Conservation (phyloP, 345 rosid species). For the Lepidium didymum region DNA sequence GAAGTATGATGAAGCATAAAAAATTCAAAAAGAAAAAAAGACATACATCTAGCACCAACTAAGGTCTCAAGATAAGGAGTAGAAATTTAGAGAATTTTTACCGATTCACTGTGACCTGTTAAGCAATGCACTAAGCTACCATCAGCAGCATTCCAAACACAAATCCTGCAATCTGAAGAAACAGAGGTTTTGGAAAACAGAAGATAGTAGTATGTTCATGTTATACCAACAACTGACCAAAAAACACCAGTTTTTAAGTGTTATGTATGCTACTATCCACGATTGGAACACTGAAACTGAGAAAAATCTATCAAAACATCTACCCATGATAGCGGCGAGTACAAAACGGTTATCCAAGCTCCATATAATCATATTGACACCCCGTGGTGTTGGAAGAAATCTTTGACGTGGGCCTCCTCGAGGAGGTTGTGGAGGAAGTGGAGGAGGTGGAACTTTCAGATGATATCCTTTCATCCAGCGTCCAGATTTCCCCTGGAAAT, state of each 20-base stretch:
- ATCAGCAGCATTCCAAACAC: constrained; percentile 99
- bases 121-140: constrained; percentile 95
- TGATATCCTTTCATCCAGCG: constrained; percentile 92
- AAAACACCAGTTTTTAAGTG: neutral
- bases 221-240: neutral
- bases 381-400: constrained; percentile 95
- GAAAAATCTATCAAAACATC: constrained; percentile 4
- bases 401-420: constrained; percentile 99
- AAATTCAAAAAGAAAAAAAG: neutral
- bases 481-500: constrained; percentile 74
- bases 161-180: constrained; percentile 94
- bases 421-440: constrained; percentile 95
- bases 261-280: neutral
- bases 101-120: constrained; percentile 95
- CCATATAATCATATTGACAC: constrained; percentile 99
- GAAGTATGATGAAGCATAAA: neutral
- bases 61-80: constrained; percentile 11
- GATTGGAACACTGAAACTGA: neutral
- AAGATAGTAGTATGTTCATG: constrained; percentile 9
- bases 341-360: constrained; percentile 98
- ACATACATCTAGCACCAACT: constrained; percentile 8
- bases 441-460: constrained; percentile 98
- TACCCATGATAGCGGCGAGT: constrained; percentile 97
- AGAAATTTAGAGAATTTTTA: constrained; percentile 38
- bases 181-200: constrained; percentile 8